Percentiles rank a stretch among this genome's conserved stretches.
Evolutionary conservation across 345 rosid species (phyloP).

Genomic region (Abelmoschus esculentus): DNA sequence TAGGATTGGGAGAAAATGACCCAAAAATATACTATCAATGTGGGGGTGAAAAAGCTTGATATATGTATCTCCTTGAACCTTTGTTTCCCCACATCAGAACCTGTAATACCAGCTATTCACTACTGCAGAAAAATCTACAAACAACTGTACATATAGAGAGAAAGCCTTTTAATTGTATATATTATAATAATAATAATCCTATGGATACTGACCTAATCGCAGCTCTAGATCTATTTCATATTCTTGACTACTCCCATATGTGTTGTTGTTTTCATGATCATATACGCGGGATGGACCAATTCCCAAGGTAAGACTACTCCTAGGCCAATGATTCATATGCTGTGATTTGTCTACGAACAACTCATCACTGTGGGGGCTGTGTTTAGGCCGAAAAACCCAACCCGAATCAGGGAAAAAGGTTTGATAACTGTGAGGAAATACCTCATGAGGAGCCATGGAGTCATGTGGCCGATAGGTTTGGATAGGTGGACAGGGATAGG

Average conservation of each 20-base stretch:
- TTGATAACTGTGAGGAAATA: constrained; percentile 19
- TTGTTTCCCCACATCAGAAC: too few relatives aligned
- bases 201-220: constrained; percentile 61
- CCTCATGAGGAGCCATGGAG: constrained; percentile 12
- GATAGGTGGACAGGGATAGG: constrained; percentile 17
- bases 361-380: constrained; percentile 22
- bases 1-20: background rate
- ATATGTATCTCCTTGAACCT: too few relatives aligned
- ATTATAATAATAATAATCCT: background rate
- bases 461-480: constrained; percentile 21
- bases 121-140: background rate
- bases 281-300: constrained; percentile 35
- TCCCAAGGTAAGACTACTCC: constrained; percentile 37
- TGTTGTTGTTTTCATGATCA: constrained; percentile 14
- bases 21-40: too few relatives aligned
- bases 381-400: constrained; percentile 15
- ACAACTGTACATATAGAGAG: background rate
- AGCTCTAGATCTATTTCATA: constrained; percentile 86
- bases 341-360: constrained; percentile 19
- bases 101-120: background rate
- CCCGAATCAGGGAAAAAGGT: constrained; percentile 31
- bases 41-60: too few relatives aligned
- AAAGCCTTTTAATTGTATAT: background rate
- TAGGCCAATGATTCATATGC: constrained; percentile 32
- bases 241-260: constrained; percentile 23